These are phyloP conservation scores for Cyberlindnera subsufficiens DNA, from an alignment of 805 yeast genomes.

Conservation along the genomic window DNA sequence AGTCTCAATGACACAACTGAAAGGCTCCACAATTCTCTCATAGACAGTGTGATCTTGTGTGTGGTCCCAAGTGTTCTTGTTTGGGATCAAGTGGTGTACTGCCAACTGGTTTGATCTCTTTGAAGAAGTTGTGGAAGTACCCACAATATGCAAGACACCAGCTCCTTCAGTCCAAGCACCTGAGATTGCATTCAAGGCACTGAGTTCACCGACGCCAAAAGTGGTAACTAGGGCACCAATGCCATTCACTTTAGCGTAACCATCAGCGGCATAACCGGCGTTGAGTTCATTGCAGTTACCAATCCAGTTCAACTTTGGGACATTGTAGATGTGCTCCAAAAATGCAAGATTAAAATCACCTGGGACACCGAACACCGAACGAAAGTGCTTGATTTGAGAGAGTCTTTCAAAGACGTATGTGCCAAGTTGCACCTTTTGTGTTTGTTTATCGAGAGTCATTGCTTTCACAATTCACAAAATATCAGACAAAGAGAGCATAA, in stretches of 20 bases:
- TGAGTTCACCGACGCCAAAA: slow-evolving; percentile 85
- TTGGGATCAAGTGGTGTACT: slow-evolving; percentile 50
- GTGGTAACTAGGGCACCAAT: slow-evolving; percentile 43
- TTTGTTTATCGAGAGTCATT: slow-evolving; percentile 15
- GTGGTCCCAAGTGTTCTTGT: slow-evolving; percentile 34
- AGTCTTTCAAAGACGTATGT: slow-evolving; percentile 61
- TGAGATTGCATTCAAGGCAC: slow-evolving; percentile 77
- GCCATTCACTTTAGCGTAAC: slow-evolving; percentile 56
- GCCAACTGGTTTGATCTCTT: slow-evolving; percentile 22
- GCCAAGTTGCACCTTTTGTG: slow-evolving; percentile 40
- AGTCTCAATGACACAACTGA: slow-evolving; percentile 49
- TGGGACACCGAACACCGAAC: slow-evolving; percentile 67
- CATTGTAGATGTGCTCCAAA: slow-evolving; percentile 57
- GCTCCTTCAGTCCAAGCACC: slow-evolving; percentile 82
- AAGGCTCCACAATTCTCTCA: slow-evolving; percentile 47
- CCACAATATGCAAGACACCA: slow-evolving; percentile 82
- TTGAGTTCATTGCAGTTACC: slow-evolving; percentile 88
- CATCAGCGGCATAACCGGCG: slow-evolving; percentile 89
- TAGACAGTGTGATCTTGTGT: slow-evolving; percentile 54
- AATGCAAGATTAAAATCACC: slow-evolving; percentile 67
- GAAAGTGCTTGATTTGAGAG: slow-evolving; percentile 41
- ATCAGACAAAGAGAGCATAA: not conserved
- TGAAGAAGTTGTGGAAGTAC: slow-evolving; percentile 52
- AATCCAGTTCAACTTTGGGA: slow-evolving; percentile 54
- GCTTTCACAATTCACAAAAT: not conserved